These are phyloP conservation scores for Solanum sparsipilum DNA, from an alignment of 257 asterid species.

Conservation along the genomic window DNA sequence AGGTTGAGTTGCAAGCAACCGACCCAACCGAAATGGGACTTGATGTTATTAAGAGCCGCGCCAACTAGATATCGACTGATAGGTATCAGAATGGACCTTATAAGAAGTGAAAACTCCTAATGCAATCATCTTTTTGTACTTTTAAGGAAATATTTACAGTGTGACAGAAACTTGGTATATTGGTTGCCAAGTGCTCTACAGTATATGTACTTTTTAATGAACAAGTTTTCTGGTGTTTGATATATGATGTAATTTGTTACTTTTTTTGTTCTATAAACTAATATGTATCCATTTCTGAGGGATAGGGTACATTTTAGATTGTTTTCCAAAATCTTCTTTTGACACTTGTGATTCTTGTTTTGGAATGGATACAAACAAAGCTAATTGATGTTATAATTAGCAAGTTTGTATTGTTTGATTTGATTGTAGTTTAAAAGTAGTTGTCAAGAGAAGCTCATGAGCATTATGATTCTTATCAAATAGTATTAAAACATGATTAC, in stretches of 20 bases:
- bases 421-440: background rate
- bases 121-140: constrained; percentile 17
- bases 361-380: constrained; percentile 2
- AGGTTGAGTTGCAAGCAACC: constrained; percentile 58
- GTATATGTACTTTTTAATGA: constrained; percentile 8
- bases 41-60: constrained; percentile 56
- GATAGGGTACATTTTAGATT: background rate
- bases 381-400: background rate
- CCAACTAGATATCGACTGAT: constrained; percentile 16
- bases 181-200: constrained; percentile 21
- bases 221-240: constrained; percentile 9
- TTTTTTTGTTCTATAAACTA: constrained; percentile 9
- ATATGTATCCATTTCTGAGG: constrained; percentile 9
- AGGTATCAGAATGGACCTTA: constrained; percentile 4
- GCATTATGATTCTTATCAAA: no score
- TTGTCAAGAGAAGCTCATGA: background rate
- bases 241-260: constrained; percentile 20
- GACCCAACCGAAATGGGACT: constrained; percentile 69
- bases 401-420: background rate
- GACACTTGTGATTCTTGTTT: constrained; percentile 3
- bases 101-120: background rate
- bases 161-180: constrained; percentile 28
- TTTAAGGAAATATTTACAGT: constrained; percentile 18
- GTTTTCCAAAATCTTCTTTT: background rate
- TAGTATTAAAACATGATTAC: no score